Conservation (phyloP, 805 yeast species). For the Saturnispora silvae region DNA sequence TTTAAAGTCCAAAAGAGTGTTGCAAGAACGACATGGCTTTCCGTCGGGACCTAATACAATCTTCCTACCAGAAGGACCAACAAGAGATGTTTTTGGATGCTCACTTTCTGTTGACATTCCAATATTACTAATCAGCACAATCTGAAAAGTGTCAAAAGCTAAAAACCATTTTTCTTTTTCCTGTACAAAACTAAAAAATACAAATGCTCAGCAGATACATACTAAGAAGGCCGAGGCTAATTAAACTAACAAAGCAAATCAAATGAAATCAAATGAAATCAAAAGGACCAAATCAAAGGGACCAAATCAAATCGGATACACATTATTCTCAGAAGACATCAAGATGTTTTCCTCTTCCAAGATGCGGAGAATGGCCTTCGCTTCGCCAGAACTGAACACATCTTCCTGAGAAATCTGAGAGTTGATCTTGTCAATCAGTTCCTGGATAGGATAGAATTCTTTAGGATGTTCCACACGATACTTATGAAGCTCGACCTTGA, state of each 20-base stretch:
- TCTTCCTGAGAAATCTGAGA: conserved; percentile 33
- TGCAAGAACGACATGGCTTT: conserved; percentile 94
- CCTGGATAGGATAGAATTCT: conserved; percentile 25
- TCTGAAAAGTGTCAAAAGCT: no score
- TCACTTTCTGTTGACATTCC: conserved; percentile 7
- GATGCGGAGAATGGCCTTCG: conserved; percentile 31
- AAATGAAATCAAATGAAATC: no score
- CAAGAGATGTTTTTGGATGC: conserved; percentile 25
- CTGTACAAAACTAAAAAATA: not conserved
- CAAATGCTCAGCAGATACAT: not conserved
- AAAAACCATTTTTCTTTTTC: no score
- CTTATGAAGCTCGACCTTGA: conserved; percentile 37
- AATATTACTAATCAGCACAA: not conserved
- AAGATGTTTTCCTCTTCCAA: conserved; percentile 36
- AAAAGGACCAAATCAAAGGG: no score
- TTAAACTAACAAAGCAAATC: no score
- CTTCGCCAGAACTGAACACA: conserved; percentile 34
- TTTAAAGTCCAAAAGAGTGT: conserved; percentile 70
- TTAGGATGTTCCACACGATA: conserved; percentile 30
- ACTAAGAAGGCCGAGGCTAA: no score
- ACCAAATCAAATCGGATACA: conserved; percentile 33
- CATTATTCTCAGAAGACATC: conserved; percentile 37
- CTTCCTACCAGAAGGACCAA: conserved; percentile 54
- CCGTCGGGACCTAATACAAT: conserved; percentile 82
- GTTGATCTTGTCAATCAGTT: conserved; percentile 19